Evolutionary conservation across 768 basidiomycete genomes (phyloP).

Genomic region (Naganishia kalamii): DNA sequence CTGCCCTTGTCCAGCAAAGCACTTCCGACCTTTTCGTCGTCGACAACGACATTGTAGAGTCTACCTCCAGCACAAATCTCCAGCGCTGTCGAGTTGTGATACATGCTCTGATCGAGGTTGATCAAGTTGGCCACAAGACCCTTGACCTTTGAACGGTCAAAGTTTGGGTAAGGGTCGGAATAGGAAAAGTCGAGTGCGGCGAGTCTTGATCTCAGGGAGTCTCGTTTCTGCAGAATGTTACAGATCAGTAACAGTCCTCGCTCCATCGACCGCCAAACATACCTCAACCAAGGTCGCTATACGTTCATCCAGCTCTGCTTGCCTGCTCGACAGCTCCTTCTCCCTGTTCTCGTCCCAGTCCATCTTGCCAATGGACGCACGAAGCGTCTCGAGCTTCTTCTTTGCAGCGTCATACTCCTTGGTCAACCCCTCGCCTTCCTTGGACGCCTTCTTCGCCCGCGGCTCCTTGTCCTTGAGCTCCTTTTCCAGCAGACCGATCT

Average conservation of each 20-base stretch:
- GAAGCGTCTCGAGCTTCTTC: conserved; percentile 55
- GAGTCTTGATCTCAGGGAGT: conserved; percentile 58
- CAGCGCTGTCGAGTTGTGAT: conserved; percentile 75
- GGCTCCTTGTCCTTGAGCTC: conserved; percentile 72
- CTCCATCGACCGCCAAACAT: conserved; percentile 18
- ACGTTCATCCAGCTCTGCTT: conserved; percentile 55
- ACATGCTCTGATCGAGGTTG: conserved; percentile 62
- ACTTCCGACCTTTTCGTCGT: conserved; percentile 81
- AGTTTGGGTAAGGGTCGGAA: conserved; percentile 64
- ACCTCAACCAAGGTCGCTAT: conserved; percentile 64
- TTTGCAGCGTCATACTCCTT: conserved; percentile 57
- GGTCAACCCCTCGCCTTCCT: conserved; percentile 63
- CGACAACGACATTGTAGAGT: conserved; percentile 87
- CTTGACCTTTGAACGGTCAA: conserved; percentile 79
- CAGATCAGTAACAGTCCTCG: background rate
- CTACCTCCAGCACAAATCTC: conserved; percentile 86
- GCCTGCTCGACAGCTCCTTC: conserved; percentile 52
- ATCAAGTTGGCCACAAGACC: conserved; percentile 89
- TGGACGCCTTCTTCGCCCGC: conserved; percentile 73
- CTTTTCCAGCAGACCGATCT: conserved; percentile 67
- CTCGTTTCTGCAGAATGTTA: conserved; percentile 33
- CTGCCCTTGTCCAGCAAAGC: conserved; percentile 69
- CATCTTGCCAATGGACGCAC: conserved; percentile 54
- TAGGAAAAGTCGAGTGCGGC: conserved; percentile 78
- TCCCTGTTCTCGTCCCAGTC: conserved; percentile 77